phyloP scores from a whole-genome alignment of 176 grass and related monocot species.

The Pharus latifolius region DNA sequence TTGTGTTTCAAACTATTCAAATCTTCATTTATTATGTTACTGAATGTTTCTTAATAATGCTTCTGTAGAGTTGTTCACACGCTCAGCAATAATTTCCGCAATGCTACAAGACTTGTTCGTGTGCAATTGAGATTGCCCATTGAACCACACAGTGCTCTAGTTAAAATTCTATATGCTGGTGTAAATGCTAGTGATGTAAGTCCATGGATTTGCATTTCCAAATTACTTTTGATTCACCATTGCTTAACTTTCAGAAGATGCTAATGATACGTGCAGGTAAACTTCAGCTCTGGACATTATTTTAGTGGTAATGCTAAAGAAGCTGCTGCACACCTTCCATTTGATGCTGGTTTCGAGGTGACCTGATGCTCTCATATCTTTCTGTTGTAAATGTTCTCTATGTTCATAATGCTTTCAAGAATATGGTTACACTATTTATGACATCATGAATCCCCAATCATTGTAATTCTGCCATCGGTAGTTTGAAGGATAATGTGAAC shows the following conservation, averaged over 20 bases:
- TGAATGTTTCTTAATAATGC: constrained; percentile 13
- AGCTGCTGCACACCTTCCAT: constrained; percentile 66
- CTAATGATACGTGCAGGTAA: constrained; percentile 51
- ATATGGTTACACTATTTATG: neutral
- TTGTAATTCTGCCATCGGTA: neutral
- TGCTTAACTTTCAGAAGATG: neutral
- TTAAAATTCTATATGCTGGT: constrained; percentile 95
- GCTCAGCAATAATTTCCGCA: constrained; percentile 79
- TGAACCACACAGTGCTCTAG: constrained; percentile 56
- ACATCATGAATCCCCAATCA: neutral
- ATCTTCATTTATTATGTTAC: constrained; percentile 1
- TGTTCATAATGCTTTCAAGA: constrained; percentile 4
- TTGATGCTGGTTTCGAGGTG: constrained; percentile 98
- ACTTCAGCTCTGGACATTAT: constrained; percentile 93
- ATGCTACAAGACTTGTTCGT: constrained; percentile 68
- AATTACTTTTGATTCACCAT: constrained; percentile 9
- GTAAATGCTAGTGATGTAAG: constrained; percentile 99
- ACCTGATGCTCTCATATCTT: neutral
- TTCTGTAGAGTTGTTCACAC: constrained; percentile 88
- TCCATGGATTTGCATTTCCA: neutral
- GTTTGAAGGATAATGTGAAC: neutral
- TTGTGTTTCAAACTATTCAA: constrained; percentile 4
- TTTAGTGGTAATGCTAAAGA: constrained; percentile 69
- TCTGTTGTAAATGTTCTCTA: neutral
- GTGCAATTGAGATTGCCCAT: constrained; percentile 64